Base-by-base conservation (phyloP, 257 asterid species). In the Anisodus tanguticus region DNA sequence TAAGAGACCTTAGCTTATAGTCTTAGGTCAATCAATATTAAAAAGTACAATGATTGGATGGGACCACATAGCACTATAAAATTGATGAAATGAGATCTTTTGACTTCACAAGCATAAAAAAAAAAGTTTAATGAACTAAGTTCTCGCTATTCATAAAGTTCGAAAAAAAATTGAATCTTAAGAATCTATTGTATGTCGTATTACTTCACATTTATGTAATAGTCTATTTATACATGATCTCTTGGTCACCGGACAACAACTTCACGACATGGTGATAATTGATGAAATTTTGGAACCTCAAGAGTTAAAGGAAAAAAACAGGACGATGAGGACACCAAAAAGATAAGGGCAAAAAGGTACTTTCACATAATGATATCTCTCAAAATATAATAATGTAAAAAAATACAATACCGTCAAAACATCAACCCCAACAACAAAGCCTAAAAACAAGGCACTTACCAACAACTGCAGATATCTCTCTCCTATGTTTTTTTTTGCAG, bases 381-480 rank as follows among this genome's bases (percentile, higher is more conserved):
- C 31, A 26, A 8, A 11, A 11, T 13, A 55, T 58, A 58, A 62
- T 13, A 47, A 11, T 47, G 1, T 19, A 66, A 45, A 43, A 62
- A 19, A 5, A 0, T 0, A 5, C 80, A 19, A 47, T 60, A 74
- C 80, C 60, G 47, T 74, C 80, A 74, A 49, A 71, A 43, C n/a
- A 71, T 13, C 79, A 10, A 0, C 59, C 57, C 37, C 5, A 19
- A 37, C 31, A 26, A 26, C 10, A 13, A 67, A 67, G 76, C 77
- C 53, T 68, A 3, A 39, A 74, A 74, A 47, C 80, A 74, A 74
- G 47, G 60, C 80, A 53, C 60, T 35, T 47, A 47, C 80, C 80
- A 47, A 47, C 31, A 74, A 74, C 80, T 74, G 19, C 89, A 86
- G 85, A 84, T 88, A 64, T 72, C 55, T 54, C 84, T 84, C 77